Conservation (phyloP, 768 basidiomycete genomes). For the Leccinum imitatum region DNA sequence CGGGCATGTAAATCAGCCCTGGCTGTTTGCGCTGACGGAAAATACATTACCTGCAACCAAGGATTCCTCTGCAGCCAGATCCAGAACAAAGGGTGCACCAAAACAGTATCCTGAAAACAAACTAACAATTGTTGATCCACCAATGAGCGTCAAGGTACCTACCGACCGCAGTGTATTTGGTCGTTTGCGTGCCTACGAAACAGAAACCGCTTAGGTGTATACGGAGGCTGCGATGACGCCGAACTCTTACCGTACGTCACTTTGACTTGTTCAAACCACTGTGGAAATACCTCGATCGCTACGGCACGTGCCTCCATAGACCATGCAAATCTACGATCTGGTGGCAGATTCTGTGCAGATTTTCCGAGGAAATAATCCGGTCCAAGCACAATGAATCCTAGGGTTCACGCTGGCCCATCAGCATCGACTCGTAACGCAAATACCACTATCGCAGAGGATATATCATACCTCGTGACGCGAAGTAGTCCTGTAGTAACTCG, state of each 20-base stretch:
- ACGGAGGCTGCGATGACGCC: neutral
- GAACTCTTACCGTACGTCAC: constrained; percentile 40
- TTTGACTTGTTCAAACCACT: constrained; percentile 51
- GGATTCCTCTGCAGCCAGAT: constrained; percentile 43
- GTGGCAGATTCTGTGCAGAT: constrained; percentile 39
- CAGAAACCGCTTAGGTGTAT: neutral
- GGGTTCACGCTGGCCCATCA: neutral
- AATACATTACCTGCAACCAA: constrained; percentile 42
- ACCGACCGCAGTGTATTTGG: constrained; percentile 45
- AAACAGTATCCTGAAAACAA: constrained; percentile 51
- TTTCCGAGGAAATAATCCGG: constrained; percentile 64
- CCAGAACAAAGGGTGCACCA: constrained; percentile 50
- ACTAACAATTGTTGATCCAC: neutral
- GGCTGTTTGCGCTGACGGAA: neutral
- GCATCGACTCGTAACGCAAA: neutral
- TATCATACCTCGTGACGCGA: constrained; percentile 54
- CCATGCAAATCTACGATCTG: constrained; percentile 40
- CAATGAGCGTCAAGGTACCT: constrained; percentile 1
- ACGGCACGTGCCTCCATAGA: constrained; percentile 33
- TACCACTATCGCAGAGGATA: neutral
- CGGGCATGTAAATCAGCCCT: neutral
- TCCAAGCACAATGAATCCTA: constrained; percentile 58
- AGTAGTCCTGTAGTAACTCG: constrained; percentile 59
- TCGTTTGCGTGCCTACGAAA: constrained; percentile 24
- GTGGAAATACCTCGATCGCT: constrained; percentile 42